Evolutionary conservation across 495 filamentous ascomycete species (phyloP), one percentile per base, ranked within the genome.

Genomic region (Aspergillus indologenus): DNA sequence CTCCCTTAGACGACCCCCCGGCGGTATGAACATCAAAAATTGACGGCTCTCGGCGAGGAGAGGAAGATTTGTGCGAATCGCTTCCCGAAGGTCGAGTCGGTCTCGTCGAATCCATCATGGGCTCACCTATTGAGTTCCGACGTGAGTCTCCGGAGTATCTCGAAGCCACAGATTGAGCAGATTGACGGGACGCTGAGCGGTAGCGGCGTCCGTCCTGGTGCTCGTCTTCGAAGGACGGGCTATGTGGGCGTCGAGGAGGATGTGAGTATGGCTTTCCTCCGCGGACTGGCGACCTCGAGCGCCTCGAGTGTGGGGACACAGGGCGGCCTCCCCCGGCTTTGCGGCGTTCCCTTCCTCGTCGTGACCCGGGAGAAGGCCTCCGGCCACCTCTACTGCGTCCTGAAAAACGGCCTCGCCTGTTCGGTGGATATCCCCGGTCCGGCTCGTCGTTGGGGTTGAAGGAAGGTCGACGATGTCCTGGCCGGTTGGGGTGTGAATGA

Each of bases 1-100:
- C 68, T 9, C 61, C 60, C 57, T 75, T 65, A 11, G 48, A 57
- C 20, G 63, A 31, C 45, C 60, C 62, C 26, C 62, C 61, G 15
- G 53, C 24, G 47, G 64, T 67, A 20, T 71, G 74, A 18, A 70
- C 54, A 45, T 78, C 72, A 55, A 67, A 73, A 53, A 63, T 71
- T 34, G 74, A 62, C 20, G 70, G 69, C 9, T 65, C 70, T 6
- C 77, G 74, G 31, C 59, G 65, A 45, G 77, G 78, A 34, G 80
- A 79, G 7, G 70, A 71, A 29, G 77, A 73, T 24, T 69, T 67
- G 21, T 52, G 53, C 2, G 61, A 62, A 42, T 68, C 68, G 29
- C 68, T 63, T 29, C 61, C 54, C 31, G 56, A 60, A 15, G 71
- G 65, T 49, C 69, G 69, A 14, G 58, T 65, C 34, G 67, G 67